Evolutionary conservation across 2,329 filamentous ascomycete genomes (phyloP).

Genomic region (Xylaria sp.): DNA sequence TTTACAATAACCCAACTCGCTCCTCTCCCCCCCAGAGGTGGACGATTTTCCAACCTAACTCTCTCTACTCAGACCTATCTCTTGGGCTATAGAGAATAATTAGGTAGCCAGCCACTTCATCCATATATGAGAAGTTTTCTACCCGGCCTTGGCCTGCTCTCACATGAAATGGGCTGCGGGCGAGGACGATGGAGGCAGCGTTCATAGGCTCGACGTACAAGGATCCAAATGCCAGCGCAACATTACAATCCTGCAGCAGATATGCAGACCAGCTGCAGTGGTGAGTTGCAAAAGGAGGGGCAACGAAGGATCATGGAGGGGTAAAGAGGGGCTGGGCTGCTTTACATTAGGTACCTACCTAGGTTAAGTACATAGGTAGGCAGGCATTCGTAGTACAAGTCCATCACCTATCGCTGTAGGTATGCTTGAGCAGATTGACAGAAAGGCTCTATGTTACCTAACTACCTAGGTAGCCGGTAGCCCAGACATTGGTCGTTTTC

Average conservation of each 20-base stretch:
- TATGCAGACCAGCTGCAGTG: conserved; percentile 45
- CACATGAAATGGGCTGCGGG: conserved; percentile 14
- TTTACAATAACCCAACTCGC: conserved; percentile 18
- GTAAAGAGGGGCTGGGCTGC: conserved; percentile 47
- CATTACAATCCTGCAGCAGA: conserved; percentile 44
- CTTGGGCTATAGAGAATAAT: conserved; percentile 17
- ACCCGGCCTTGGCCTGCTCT: conserved; percentile 15
- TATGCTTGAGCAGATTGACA: conserved; percentile 27
- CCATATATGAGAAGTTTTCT: conserved; percentile 31
- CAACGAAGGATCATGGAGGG: conserved; percentile 45
- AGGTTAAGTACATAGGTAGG: too few species aligned
- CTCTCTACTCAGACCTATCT: conserved; percentile 13
- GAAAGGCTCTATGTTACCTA: too few species aligned
- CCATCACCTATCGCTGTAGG: neutral
- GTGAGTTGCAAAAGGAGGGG: conserved; percentile 44
- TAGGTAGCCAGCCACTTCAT: conserved; percentile 21
- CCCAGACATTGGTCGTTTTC: too few species aligned
- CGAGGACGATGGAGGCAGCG: conserved; percentile 36
- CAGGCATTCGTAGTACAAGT: conserved; percentile 25
- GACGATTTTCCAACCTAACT: conserved; percentile 17
- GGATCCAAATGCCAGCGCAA: conserved; percentile 48
- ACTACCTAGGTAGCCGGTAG: neutral
- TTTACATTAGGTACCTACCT: conserved; percentile 24
- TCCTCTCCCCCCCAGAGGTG: neutral
- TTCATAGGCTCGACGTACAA: conserved; percentile 38